These are phyloP conservation scores for Microbotryum silenes-acaulis DNA, from an alignment of 1,284 basidiomycete species.

Conservation along the genomic window DNA sequence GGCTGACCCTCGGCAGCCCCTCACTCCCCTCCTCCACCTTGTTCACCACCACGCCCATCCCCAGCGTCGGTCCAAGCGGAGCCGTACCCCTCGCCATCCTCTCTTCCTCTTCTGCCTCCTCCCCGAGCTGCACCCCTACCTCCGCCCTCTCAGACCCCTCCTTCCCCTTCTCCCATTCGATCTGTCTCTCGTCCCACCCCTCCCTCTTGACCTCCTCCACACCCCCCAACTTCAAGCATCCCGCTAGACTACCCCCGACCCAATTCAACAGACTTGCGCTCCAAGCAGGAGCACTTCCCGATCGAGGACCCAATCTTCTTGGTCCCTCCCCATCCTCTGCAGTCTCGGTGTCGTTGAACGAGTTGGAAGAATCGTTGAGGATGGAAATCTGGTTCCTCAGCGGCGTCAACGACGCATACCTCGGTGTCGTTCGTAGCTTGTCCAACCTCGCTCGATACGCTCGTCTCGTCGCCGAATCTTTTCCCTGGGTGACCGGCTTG, in stretches of 20 bases:
- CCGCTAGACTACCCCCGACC: slow-evolving; percentile 88
- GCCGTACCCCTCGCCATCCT: not conserved
- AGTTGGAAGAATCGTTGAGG: slow-evolving; percentile 63
- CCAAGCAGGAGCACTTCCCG: slow-evolving; percentile 75
- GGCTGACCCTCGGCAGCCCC: too few relatives aligned
- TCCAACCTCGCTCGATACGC: slow-evolving; percentile 10
- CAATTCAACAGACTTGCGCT: slow-evolving; percentile 68
- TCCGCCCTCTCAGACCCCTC: too few relatives aligned
- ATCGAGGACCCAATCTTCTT: not conserved
- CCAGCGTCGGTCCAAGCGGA: too few relatives aligned
- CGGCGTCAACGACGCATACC: slow-evolving; percentile 61
- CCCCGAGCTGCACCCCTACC: too few relatives aligned
- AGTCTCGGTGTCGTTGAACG: slow-evolving; percentile 12
- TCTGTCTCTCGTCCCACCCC: slow-evolving; percentile 67
- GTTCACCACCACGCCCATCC: too few relatives aligned
- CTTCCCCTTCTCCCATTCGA: too few relatives aligned
- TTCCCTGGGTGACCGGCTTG: not conserved
- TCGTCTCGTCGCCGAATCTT: slow-evolving; percentile 24
- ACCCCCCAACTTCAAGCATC: slow-evolving; percentile 74
- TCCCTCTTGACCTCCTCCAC: slow-evolving; percentile 65
- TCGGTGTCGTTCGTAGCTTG: slow-evolving; percentile 50
- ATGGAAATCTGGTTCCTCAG: slow-evolving; percentile 65
- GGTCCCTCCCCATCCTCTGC: not conserved
- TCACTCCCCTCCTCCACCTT: too few relatives aligned
- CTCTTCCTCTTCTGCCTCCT: not conserved